Percentiles rank a stretch among this genome's conserved stretches.
These are phyloP conservation scores for Neospermospora avenae DNA, from an alignment of 2,329 filamentous ascomycete species.

Conservation along the genomic window DNA sequence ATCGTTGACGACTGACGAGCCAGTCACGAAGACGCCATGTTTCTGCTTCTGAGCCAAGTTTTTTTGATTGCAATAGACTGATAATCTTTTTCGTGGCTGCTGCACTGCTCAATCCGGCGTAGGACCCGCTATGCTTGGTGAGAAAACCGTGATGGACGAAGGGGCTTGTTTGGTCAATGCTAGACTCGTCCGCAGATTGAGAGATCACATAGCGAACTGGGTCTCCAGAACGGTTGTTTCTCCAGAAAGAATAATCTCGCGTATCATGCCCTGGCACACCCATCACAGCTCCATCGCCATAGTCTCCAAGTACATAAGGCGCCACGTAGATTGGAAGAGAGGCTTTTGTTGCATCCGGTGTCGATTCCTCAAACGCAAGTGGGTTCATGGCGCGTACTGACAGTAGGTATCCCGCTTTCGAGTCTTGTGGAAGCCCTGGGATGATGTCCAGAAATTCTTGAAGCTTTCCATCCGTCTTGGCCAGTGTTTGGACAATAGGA, in stretches of 20 bases:
- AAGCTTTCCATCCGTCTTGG: slow-evolving; percentile 57
- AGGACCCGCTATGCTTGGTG: slow-evolving; percentile 61
- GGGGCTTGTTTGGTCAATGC: slow-evolving; percentile 47
- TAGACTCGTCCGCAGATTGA: slow-evolving; percentile 43
- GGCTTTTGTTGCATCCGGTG: slow-evolving; percentile 49
- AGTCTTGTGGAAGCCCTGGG: slow-evolving; percentile 50
- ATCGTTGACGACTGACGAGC: slow-evolving; percentile 87
- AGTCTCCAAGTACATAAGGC: slow-evolving; percentile 80
- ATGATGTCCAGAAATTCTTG: slow-evolving; percentile 66
- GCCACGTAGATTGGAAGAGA: slow-evolving; percentile 75
- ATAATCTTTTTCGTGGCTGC: slow-evolving; percentile 62
- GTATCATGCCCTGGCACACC: slow-evolving; percentile 83
- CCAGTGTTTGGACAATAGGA: slow-evolving; percentile 61
- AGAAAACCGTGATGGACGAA: slow-evolving; percentile 66
- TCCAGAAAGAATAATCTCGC: slow-evolving; percentile 79
- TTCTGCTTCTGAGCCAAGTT: slow-evolving; percentile 59
- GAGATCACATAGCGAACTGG: slow-evolving; percentile 61
- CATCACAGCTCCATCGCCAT: slow-evolving; percentile 87
- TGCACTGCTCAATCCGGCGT: slow-evolving; percentile 59
- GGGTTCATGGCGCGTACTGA: slow-evolving; percentile 63
- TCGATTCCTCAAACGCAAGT: slow-evolving; percentile 52
- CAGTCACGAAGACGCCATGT: slow-evolving; percentile 84
- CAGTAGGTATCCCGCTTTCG: slow-evolving; percentile 67
- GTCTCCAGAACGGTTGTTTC: slow-evolving; percentile 58
- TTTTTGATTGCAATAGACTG: slow-evolving; percentile 47